These are phyloP conservation scores for Colletotrichum graminicola DNA, from an alignment of 2,329 filamentous ascomycete species.

Conservation along the genomic window DNA sequence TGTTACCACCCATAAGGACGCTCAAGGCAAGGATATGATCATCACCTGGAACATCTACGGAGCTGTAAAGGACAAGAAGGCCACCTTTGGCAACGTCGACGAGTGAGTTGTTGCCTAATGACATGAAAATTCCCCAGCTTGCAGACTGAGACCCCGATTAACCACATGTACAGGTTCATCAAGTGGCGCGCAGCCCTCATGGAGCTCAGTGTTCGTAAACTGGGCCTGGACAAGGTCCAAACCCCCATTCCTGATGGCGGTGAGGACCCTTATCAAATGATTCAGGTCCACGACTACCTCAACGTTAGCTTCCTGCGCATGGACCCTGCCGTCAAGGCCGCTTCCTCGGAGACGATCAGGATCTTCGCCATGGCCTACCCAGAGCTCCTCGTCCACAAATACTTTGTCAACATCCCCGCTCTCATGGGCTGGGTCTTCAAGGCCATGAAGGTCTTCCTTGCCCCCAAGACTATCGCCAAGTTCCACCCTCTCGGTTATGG, in stretches of 20 bases:
- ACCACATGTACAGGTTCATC: slow-evolving; percentile 74
- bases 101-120: slow-evolving; percentile 69
- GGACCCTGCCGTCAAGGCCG: slow-evolving; percentile 76
- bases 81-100: slow-evolving; percentile 85
- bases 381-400: slow-evolving; percentile 86
- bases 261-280: slow-evolving; percentile 88
- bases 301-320: slow-evolving; percentile 88
- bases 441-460: slow-evolving; percentile 81
- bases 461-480: slow-evolving; percentile 80
- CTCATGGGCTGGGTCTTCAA: slow-evolving; percentile 91
- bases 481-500: slow-evolving; percentile 85
- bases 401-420: slow-evolving; percentile 92
- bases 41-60: slow-evolving; percentile 97
- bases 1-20: slow-evolving; percentile 76
- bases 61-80: slow-evolving; percentile 82
- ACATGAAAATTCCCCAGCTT: background rate
- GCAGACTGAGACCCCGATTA: background rate
- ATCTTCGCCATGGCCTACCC: slow-evolving; percentile 87
- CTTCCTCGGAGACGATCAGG: slow-evolving; percentile 79
- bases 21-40: slow-evolving; percentile 69
- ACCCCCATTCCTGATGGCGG: slow-evolving; percentile 78
- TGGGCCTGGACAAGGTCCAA: slow-evolving; percentile 77
- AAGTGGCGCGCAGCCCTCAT: slow-evolving; percentile 91
- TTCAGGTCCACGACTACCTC: slow-evolving; percentile 94
- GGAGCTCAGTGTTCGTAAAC: slow-evolving; percentile 84